Evolutionary conservation across 2,329 filamentous ascomycete species (phyloP).

Genomic region (Ophiosphaerella herpotricha): DNA sequence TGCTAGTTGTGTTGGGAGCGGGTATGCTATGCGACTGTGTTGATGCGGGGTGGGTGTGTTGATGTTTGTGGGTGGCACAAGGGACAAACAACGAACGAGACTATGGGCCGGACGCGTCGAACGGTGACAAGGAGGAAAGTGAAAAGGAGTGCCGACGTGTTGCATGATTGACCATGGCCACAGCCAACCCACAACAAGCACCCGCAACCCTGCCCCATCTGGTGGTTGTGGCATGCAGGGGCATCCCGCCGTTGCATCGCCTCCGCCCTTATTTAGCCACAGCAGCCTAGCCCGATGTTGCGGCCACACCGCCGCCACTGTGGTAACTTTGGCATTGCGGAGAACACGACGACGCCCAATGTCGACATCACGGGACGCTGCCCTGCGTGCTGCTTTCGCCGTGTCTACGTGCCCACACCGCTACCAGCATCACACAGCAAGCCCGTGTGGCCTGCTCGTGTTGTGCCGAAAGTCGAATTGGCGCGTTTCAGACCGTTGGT

Average conservation of each 20-base stretch:
- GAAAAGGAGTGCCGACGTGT: constrained; percentile 15
- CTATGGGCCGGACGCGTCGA: no score
- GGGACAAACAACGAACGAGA: not conserved
- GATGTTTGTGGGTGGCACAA: not conserved
- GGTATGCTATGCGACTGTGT: constrained; percentile 6
- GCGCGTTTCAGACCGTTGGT: not conserved
- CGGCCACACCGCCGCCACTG: not conserved
- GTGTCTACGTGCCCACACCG: not conserved
- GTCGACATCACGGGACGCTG: not conserved
- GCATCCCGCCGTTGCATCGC: constrained; percentile 10
- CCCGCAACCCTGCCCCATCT: constrained; percentile 4
- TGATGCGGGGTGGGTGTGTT: constrained; percentile 10
- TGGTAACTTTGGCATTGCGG: constrained; percentile 9
- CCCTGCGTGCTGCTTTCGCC: not conserved
- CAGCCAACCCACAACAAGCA: constrained; percentile 3
- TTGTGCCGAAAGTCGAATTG: not conserved
- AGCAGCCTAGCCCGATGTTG: not conserved
- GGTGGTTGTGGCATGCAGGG: constrained; percentile 10
- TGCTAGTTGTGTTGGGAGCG: constrained; percentile 10
- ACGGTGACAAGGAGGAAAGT: constrained; percentile 9
- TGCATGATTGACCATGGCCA: not conserved
- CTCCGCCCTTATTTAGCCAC: not conserved
- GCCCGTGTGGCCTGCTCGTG: not conserved
- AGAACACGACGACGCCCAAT: constrained; percentile 7
- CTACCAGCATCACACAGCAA: not conserved